phyloP scores from a whole-genome alignment of 768 basidiomycete genomes.

The Leccinum aurantiacum region DNA sequence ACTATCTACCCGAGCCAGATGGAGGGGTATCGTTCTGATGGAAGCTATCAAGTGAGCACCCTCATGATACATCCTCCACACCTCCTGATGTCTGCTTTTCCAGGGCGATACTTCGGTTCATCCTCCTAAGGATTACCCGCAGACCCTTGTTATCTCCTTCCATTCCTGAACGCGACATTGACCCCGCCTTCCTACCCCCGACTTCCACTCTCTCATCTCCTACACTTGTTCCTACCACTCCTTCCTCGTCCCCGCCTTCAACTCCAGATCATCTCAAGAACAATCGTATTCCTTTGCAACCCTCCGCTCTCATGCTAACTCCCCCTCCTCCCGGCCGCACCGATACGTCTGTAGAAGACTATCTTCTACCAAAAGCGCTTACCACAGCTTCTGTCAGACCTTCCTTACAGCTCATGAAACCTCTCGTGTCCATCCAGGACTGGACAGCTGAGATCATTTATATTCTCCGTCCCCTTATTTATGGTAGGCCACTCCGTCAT shows the following conservation, averaged over 20 bases:
- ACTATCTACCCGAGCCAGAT: constrained; percentile 60
- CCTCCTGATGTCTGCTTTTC: constrained; percentile 14
- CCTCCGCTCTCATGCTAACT: constrained; percentile 57
- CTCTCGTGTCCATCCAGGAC: constrained; percentile 62
- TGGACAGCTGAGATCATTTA: constrained; percentile 76
- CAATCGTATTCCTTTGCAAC: constrained; percentile 66
- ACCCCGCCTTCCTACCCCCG: constrained; percentile 64
- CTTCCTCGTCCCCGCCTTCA: constrained; percentile 51
- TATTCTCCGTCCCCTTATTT: constrained; percentile 70
- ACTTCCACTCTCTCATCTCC: constrained; percentile 56
- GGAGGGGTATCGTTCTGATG: constrained; percentile 74
- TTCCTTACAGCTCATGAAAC: constrained; percentile 62
- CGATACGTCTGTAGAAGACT: constrained; percentile 70
- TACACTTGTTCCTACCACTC: constrained; percentile 58
- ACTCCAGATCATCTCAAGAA: constrained; percentile 83
- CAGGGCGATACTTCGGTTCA: constrained; percentile 74
- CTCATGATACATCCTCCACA: not conserved
- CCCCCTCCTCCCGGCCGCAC: constrained; percentile 50
- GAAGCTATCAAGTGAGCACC: constrained; percentile 80
- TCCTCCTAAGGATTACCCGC: constrained; percentile 71
- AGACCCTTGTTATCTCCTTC: constrained; percentile 75
- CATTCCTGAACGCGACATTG: constrained; percentile 86
- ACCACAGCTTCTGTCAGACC: constrained; percentile 71
- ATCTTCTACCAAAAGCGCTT: constrained; percentile 78
- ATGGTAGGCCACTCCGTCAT: constrained; percentile 50